phyloP scores from a whole-genome alignment of 169 alveolate species.

The Plasmodium chabaudi region DNA sequence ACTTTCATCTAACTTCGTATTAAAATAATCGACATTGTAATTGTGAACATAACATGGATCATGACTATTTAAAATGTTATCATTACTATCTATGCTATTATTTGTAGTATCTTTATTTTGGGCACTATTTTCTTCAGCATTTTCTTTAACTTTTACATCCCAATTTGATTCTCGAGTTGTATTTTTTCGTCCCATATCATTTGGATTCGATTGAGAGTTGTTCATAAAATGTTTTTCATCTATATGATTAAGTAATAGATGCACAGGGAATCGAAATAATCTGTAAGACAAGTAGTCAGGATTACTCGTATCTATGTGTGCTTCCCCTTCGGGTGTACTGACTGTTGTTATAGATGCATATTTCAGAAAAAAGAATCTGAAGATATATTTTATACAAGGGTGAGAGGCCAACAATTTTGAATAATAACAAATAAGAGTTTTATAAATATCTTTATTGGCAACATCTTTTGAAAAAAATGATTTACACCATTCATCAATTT shows the following conservation, averaged over 20 bases:
- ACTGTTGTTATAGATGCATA: conserved; percentile 82
- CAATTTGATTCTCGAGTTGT: background rate
- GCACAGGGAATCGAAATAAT: conserved; percentile 78
- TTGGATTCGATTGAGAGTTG: background rate
- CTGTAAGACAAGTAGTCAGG: conserved; percentile 78
- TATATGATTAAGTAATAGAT: conserved; percentile 10
- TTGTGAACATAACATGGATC: conserved; percentile 70
- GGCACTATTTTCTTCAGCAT: too few relatives aligned
- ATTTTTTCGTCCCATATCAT: too few relatives aligned
- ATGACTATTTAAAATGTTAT: conserved; percentile 2
- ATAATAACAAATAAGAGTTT: conserved; percentile 81
- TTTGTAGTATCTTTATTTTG: background rate
- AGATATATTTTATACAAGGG: conserved; percentile 78
- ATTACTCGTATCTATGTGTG: conserved; percentile 78
- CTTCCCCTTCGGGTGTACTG: conserved; percentile 84
- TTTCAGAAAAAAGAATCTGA: conserved; percentile 81
- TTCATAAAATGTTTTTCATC: conserved; percentile 5
- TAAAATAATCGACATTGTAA: conserved; percentile 41
- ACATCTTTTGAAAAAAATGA: conserved; percentile 77
- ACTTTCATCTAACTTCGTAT: conserved; percentile 55
- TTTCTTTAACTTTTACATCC: background rate
- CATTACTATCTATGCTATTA: background rate
- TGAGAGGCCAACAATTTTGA: conserved; percentile 80
- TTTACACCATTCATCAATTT: conserved; percentile 82
- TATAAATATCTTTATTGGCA: conserved; percentile 79